These are phyloP conservation scores for Fusarium sp. DNA, from an alignment of 2,329 filamentous ascomycete species.

Conservation along the genomic window DNA sequence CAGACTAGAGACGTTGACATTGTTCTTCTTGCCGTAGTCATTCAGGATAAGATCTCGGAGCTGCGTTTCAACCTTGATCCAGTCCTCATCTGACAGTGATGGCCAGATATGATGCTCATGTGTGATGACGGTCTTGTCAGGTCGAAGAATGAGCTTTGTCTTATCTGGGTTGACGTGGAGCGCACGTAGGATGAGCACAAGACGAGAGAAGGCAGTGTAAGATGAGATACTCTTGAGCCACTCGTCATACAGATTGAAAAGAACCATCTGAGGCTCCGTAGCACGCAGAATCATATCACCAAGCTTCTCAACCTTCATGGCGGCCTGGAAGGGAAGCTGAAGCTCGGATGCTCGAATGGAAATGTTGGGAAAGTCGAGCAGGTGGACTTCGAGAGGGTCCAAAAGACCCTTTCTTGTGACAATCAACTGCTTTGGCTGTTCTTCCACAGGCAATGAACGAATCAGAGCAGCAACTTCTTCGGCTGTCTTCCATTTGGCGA, in stretches of 20 bases:
- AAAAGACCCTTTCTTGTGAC: conserved; percentile 97
- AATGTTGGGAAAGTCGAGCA: conserved; percentile 99
- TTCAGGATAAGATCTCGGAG: conserved; percentile 96
- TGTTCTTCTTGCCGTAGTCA: conserved; percentile 99
- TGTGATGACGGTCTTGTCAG: conserved; percentile 98
- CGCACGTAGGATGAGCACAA: conserved; percentile 92
- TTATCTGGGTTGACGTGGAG: conserved; percentile 98
- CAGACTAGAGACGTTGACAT: conserved; percentile 96
- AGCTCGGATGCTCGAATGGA: conserved; percentile 97
- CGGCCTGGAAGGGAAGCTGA: conserved; percentile 97
- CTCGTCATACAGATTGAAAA: conserved; percentile 99
- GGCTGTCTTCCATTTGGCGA: conserved; percentile 99
- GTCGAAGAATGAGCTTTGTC: conserved; percentile 93
- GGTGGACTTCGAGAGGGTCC: conserved; percentile 95
- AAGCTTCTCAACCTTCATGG: conserved; percentile 99
- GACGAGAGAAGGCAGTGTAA: conserved; percentile 96
- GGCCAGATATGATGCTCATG: conserved; percentile 99
- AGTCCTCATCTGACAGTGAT: conserved; percentile 91
- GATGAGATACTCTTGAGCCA: conserved; percentile 99
- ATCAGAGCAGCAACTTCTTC: conserved; percentile 99
- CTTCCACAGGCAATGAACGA: conserved; percentile 93
- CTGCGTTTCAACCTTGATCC: conserved; percentile 99
- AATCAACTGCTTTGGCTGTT: conserved; percentile 98
- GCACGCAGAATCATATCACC: conserved; percentile 99
- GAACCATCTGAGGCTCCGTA: conserved; percentile 99